phyloP scores from a whole-genome alignment of 2,329 filamentous ascomycete species.

The Fusarium algeriense region DNA sequence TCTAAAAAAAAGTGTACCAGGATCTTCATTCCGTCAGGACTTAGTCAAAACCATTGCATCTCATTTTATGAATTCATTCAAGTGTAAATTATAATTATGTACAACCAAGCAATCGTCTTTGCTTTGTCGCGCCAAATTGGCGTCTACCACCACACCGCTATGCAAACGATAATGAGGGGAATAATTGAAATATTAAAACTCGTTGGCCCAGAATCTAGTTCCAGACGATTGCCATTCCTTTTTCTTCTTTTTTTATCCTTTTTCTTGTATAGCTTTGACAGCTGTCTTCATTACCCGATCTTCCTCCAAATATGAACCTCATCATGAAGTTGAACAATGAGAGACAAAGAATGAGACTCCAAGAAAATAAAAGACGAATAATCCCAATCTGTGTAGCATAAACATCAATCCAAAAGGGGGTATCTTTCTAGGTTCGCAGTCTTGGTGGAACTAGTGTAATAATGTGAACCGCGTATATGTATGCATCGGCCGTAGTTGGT shows the following conservation, averaged over 20 bases:
- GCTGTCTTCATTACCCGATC: conserved; percentile 11
- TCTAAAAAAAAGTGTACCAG: not conserved
- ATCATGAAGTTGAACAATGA: conserved; percentile 19
- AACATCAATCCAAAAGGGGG: conserved; percentile 55
- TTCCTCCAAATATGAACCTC: conserved; percentile 13
- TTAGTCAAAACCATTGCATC: not conserved
- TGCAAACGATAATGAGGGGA: conserved; percentile 36
- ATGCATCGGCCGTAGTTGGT: conserved; percentile 44
- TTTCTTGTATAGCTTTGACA: conserved; percentile 13
- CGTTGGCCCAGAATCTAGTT: conserved; percentile 24
- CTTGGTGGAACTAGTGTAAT: conserved; percentile 47
- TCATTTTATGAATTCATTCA: conserved; percentile 27
- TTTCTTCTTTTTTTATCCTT: conserved; percentile 16
- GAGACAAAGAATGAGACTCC: conserved; percentile 30
- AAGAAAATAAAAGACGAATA: conserved; percentile 22
- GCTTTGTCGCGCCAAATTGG: conserved; percentile 20
- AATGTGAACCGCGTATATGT: conserved; percentile 41
- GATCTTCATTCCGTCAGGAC: not conserved
- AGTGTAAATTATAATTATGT: conserved; percentile 48
- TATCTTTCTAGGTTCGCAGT: conserved; percentile 58
- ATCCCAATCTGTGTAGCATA: conserved; percentile 47
- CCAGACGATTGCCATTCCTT: not conserved
- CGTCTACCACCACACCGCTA: conserved; percentile 41
- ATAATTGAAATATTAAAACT: conserved; percentile 26
- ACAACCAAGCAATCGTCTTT: conserved; percentile 35